Conservation (phyloP, 352 stramenopile genomes). For the Phytophthora pini region DNA sequence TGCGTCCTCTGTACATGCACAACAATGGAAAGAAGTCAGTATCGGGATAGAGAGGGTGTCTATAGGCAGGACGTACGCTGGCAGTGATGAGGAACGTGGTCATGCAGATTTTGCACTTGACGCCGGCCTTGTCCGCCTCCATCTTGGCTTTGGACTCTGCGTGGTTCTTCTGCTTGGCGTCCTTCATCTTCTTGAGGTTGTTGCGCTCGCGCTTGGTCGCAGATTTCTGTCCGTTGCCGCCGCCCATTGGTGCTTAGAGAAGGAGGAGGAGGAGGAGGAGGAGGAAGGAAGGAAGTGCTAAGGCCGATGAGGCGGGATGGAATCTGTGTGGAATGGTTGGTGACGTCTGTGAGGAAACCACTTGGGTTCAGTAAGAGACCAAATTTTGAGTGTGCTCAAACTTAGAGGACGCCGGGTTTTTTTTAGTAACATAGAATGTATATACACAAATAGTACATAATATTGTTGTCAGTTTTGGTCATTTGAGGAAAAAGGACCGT, state of each 20-base stretch:
- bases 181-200: slow-evolving; percentile 88
- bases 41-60: not conserved
- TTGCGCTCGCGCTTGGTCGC: slow-evolving; percentile 83
- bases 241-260: slow-evolving; percentile 60
- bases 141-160: slow-evolving; percentile 85
- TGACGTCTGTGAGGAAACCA: slow-evolving; percentile 3
- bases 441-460: not conserved
- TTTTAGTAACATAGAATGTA: not conserved
- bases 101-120: slow-evolving; percentile 92
- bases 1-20: slow-evolving; percentile 48
- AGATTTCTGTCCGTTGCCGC: slow-evolving; percentile 86
- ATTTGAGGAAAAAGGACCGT: slow-evolving; percentile 10
- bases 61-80: slow-evolving; percentile 51
- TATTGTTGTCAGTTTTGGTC: not conserved
- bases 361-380: not conserved
- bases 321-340: slow-evolving; percentile 13
- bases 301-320: not conserved
- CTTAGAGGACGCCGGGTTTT: too few species aligned
- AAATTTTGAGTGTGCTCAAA: slow-evolving; percentile 3
- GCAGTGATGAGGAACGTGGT: slow-evolving; percentile 89
- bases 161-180: slow-evolving; percentile 82
- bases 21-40: not conserved
- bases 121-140: slow-evolving; percentile 70
- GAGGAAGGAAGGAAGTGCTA: not conserved
- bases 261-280: too few species aligned